These are phyloP conservation scores for Venturia pyrina DNA, from an alignment of 2,329 filamentous ascomycete genomes.

Conservation along the genomic window DNA sequence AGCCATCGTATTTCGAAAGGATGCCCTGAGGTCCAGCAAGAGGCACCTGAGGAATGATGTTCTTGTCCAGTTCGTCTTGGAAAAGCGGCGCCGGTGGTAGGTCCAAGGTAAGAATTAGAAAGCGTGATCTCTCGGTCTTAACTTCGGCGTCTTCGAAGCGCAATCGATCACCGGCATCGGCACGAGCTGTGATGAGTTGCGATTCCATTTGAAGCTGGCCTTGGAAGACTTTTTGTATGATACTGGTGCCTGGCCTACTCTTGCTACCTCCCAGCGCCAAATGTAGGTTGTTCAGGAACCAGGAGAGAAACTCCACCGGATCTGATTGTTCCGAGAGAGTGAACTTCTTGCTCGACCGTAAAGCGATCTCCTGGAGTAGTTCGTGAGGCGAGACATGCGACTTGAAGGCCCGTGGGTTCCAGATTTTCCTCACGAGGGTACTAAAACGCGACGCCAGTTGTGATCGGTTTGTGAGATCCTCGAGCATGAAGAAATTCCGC, in stretches of 20 bases:
- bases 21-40: conserved; percentile 54
- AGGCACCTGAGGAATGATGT: conserved; percentile 91
- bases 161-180: conserved; percentile 75
- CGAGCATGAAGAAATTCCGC: conserved; percentile 83
- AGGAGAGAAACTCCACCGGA: conserved; percentile 90
- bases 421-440: conserved; percentile 89
- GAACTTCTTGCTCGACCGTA: conserved; percentile 86
- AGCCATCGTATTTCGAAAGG: conserved; percentile 85
- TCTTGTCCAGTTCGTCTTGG: conserved; percentile 86
- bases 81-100: conserved; percentile 87
- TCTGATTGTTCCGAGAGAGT: conserved; percentile 85
- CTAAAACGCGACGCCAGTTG: conserved; percentile 83
- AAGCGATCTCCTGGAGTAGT: conserved; percentile 84
- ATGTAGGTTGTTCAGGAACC: conserved; percentile 96
- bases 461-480: conserved; percentile 62
- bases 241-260: conserved; percentile 71
- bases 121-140: conserved; percentile 65
- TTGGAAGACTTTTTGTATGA: conserved; percentile 89
- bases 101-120: conserved; percentile 87
- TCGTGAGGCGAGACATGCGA: conserved; percentile 96
- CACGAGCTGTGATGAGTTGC: conserved; percentile 84
- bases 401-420: conserved; percentile 95
- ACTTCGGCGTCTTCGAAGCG: conserved; percentile 91
- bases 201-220: conserved; percentile 86
- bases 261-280: conserved; percentile 83